Base-by-base conservation (phyloP, 371 early-diverging fungal genomes). In the Apophysomyces elegans region DNA sequence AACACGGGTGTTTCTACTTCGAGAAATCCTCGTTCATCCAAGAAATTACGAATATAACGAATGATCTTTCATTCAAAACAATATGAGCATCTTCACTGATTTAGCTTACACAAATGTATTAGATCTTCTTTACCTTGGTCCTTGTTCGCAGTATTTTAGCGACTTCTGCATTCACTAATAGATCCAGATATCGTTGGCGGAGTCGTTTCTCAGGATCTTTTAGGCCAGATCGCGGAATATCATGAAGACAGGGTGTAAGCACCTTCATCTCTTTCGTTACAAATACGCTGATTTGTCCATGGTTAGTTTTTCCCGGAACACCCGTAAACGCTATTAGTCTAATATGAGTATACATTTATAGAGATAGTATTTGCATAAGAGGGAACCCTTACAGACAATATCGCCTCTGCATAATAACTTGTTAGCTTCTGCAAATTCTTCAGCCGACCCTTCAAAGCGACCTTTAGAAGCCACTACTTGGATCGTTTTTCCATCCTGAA, bases 1-100 rank as follows among this genome's bases (percentile, higher is more conserved):
- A 99, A 76, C 44, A 98, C 87, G 0, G 99, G 99, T 37, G 99
- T 99, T 72, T 99, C 99, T 6, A 97, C 97, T 71, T 99, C 99
- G 8, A 97, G 59, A 74, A 98, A 99, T 4, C 85, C 91, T 21
- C 91, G 84, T 16, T 73, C 64, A 67, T 94, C 90, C 12, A 99
- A 74, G 69, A 88, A 99, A 1, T 75, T 46, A 21, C 99, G 87
- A 8, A 99, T 85, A 64, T 80, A 88, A 62, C 80, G 75, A 43
- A 98, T 86, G 26, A 95, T 84, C 76, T 86, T 77, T 35, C 71
- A 63, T 32, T 13, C 39, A 63, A 84, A 75, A 62, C 65, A 41
- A 5, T 14, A 35, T 54, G 38, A 59, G 37, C 5, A 4, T 44
- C 18, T 60, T n/a, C 21, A 5, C 0, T 21, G 5, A 16, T 11